Base-by-base conservation (phyloP, 805 yeast species). In the Hanseniaspora mollemarum region DNA sequence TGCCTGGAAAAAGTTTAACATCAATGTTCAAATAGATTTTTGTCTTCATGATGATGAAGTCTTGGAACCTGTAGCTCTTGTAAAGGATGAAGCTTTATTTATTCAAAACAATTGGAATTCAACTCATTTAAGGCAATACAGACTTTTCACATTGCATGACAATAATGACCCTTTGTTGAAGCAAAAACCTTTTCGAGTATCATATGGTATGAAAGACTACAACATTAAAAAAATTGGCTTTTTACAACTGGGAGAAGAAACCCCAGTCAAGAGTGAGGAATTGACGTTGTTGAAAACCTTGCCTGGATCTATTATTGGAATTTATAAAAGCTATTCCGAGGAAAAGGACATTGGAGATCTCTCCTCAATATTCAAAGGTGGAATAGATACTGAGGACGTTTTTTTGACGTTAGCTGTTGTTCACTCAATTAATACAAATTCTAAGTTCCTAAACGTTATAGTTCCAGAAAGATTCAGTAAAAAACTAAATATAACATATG, bases 341-440 rank as follows among this genome's bases (percentile, higher is more conserved):
- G 36, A 56, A 1, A 49, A 52, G 4, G 46, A 54, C 1, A 39
- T 37, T 12, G 49, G 56, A 21, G 54, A 57, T 10, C 59, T 57
- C 0, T 54, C 64, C 9, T 68, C 68, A 16, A 46, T 65, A 3
- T 40, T 63, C 6, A 54, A 52, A 12, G 32, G 43, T 2, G 28
- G 26, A 0, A n/a, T 37, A 18, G 24, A 54, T 8, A 16, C 16
- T 4, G 40, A 55, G 21, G 29, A 48, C 18, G 24, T 41, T 7
- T 62, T 58, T 52, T 33, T 57, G 8, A 51, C 60, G 13, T 49
- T n/a, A 31, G 78, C 75, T 1, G 67, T 85, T 44, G 69, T 86
- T 0, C 95, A 87, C 59, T 81, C 90, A 1, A 64, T 85, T 12
- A 73, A 80, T 56, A 52, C 54, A 0, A 52, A 54, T 0, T 58